A percentile compares a stretch with the other conserved stretches of the same genome.
phyloP scores from a whole-genome alignment of 495 filamentous ascomycete genomes.

The Penicillium longicatenatum region DNA sequence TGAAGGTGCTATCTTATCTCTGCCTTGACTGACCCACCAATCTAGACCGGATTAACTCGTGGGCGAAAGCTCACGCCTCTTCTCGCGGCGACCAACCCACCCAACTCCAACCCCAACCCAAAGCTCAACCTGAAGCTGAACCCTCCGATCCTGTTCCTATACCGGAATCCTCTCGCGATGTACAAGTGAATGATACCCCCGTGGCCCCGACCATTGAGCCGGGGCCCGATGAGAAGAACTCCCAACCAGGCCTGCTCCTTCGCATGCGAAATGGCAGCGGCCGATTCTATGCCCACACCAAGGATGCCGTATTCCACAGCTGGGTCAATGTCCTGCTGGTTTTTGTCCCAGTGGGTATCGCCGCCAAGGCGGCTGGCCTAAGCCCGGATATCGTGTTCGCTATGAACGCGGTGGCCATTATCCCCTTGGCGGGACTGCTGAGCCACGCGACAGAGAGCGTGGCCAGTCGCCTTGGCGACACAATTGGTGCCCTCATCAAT shows the following conservation, averaged over 20 bases:
- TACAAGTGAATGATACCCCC: constrained; percentile 36
- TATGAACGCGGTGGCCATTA: constrained; percentile 81
- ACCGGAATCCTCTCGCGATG: constrained; percentile 28
- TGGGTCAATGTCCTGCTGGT: constrained; percentile 78
- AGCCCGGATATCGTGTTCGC: constrained; percentile 63
- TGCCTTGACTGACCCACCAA: constrained; percentile 20
- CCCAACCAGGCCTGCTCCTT: constrained; percentile 30
- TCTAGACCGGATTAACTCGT: constrained; percentile 49
- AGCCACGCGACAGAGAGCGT: constrained; percentile 82
- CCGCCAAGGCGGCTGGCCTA: constrained; percentile 53
- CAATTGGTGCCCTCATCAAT: constrained; percentile 78
- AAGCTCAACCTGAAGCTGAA: constrained; percentile 2
- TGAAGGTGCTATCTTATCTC: constrained; percentile 4
- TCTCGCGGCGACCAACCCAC: constrained; percentile 16
- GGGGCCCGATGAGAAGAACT: constrained; percentile 25
- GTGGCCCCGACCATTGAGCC: constrained; percentile 20
- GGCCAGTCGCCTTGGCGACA: constrained; percentile 75
- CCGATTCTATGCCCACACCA: constrained; percentile 43
- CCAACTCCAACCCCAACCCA: constrained; percentile 9
- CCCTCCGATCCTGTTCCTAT: not conserved
- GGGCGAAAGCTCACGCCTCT: constrained; percentile 53
- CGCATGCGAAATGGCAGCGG: constrained; percentile 38
- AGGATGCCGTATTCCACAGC: constrained; percentile 53
- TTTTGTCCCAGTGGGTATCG: constrained; percentile 80
- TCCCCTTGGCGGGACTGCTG: constrained; percentile 79